Percentiles rank a stretch among this genome's conserved stretches.
Evolutionary conservation across 2,329 filamentous ascomycete genomes (phyloP).

Genomic region (Domatiomyces catenatus): DNA sequence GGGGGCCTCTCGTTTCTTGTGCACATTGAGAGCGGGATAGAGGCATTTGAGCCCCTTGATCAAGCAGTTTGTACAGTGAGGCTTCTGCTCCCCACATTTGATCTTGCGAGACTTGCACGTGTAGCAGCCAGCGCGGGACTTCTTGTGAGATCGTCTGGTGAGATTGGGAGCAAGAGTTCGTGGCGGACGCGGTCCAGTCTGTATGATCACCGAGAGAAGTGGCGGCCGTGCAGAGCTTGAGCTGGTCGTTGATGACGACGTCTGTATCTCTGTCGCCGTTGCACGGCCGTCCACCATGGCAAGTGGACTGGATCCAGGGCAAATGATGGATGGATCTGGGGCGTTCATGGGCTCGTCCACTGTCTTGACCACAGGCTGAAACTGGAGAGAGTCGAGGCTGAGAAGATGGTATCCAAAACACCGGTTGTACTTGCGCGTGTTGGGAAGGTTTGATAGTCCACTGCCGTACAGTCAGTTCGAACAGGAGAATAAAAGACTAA

Average conservation of each 20-base stretch:
- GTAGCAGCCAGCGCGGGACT: constrained; percentile 27
- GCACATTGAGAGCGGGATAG: constrained; percentile 16
- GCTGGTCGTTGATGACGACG: background rate
- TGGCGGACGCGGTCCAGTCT: background rate
- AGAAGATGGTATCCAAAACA: background rate
- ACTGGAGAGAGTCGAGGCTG: background rate
- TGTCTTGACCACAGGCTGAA: background rate
- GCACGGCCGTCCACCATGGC: background rate
- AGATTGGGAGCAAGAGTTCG: constrained; percentile 16
- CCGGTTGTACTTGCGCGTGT: background rate
- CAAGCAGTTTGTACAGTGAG: constrained; percentile 25
- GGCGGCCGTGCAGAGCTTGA: background rate
- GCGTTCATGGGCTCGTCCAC: background rate
- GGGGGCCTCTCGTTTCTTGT: background rate
- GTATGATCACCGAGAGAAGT: background rate
- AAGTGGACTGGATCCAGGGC: background rate
- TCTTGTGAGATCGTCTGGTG: constrained; percentile 23
- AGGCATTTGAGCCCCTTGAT: constrained; percentile 21
- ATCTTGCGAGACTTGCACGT: constrained; percentile 31
- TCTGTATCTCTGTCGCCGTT: background rate
- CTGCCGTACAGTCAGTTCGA: background rate
- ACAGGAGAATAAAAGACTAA: background rate
- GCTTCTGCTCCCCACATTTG: constrained; percentile 30
- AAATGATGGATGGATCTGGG: background rate
- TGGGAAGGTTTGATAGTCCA: background rate